Evolutionary conservation across 495 filamentous ascomycete genomes (phyloP).

Genomic region (Aspergillus indologenus): DNA sequence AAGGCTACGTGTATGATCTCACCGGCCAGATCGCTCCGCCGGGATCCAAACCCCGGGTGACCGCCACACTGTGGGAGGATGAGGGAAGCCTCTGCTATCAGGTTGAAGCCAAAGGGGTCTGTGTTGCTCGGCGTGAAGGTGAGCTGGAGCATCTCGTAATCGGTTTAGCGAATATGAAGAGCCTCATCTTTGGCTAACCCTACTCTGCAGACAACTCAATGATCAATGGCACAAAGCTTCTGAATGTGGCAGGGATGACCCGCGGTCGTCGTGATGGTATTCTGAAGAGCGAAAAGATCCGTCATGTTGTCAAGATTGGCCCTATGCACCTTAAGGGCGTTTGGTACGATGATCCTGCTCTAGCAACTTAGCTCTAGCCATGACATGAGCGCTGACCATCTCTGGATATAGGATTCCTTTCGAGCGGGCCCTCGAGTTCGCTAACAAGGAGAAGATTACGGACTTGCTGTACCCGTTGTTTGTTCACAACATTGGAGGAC

Average conservation of each 20-base stretch:
- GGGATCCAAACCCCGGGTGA: constrained; percentile 98
- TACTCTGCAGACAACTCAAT: constrained; percentile 88
- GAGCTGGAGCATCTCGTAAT: constrained; percentile 19
- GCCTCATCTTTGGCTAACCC: not conserved
- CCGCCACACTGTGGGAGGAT: constrained; percentile 96
- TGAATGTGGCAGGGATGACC: constrained; percentile 98
- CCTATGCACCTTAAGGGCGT: constrained; percentile 99
- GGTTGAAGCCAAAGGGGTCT: constrained; percentile 93
- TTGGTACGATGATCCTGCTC: constrained; percentile 61
- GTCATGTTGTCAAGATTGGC: constrained; percentile 97
- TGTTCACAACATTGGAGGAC: constrained; percentile 92
- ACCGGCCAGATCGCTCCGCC: constrained; percentile 91
- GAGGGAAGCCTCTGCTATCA: constrained; percentile 98
- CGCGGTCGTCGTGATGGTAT: constrained; percentile 94
- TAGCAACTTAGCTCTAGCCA: not conserved
- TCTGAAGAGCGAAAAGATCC: constrained; percentile 93
- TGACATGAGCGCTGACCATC: constrained; percentile 12
- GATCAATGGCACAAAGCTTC: constrained; percentile 97
- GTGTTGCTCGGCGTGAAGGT: constrained; percentile 94
- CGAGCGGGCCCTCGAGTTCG: constrained; percentile 92
- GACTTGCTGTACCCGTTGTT: constrained; percentile 93
- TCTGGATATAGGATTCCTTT: constrained; percentile 79
- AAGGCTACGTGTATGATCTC: constrained; percentile 65
- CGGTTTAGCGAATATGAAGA: not conserved
- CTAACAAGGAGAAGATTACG: constrained; percentile 99